Evolutionary conservation across 768 basidiomycete genomes (phyloP).

Genomic region (Rickenella mellea): DNA sequence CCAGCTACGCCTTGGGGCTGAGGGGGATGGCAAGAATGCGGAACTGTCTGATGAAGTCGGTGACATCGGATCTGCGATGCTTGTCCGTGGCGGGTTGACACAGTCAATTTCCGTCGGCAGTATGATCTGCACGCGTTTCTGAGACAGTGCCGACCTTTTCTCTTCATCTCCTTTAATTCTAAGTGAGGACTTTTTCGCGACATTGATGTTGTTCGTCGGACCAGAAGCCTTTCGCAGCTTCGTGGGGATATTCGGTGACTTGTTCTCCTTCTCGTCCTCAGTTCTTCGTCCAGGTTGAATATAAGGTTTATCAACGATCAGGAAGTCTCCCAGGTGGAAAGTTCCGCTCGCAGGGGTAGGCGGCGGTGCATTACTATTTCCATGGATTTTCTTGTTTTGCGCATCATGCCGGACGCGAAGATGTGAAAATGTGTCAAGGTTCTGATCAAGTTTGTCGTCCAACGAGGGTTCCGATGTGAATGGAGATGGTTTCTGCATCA

Average conservation of each 20-base stretch:
- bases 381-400: too few species aligned
- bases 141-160: conserved; percentile 8
- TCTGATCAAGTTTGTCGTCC: neutral
- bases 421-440: too few species aligned
- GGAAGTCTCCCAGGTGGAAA: neutral
- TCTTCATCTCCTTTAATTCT: too few species aligned
- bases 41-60: conserved; percentile 1
- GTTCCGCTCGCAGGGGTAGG: neutral
- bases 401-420: too few species aligned
- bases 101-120: conserved; percentile 29
- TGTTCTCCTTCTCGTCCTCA: conserved; percentile 55
- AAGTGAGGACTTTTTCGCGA: conserved; percentile 10
- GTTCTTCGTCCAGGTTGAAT: neutral
- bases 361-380: neutral
- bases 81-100: too few species aligned
- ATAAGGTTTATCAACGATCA: neutral
- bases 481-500: conserved; percentile 36
- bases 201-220: conserved; percentile 21
- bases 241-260: conserved; percentile 8
- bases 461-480: neutral
- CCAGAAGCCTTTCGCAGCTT: conserved; percentile 36
- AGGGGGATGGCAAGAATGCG: conserved; percentile 22
- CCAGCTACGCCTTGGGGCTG: conserved; percentile 57
- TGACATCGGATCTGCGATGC: neutral
- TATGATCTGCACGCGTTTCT: conserved; percentile 40